Evolutionary conservation across 352 stramenopile genomes (phyloP), one percentile per base, ranked within the genome.

Genomic region (Plasmopara viticola): DNA sequence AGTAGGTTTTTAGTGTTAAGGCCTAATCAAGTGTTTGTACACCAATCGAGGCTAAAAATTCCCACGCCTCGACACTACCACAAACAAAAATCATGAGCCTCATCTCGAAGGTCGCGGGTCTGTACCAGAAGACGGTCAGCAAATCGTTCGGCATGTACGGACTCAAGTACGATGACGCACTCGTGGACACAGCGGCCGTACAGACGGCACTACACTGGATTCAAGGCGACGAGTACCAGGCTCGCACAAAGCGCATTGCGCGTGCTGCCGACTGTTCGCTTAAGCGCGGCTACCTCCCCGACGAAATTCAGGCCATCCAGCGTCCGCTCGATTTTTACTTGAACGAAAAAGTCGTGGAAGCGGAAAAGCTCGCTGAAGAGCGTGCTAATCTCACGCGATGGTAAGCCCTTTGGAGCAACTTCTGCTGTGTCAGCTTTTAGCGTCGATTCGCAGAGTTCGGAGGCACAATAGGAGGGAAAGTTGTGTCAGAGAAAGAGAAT

Each of bases 261-360:
- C 82, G 84, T 52, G 84, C 84, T 48, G 52, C 78, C 50, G 84
- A 94, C 72, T 90, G 81, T 67, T 85, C 76, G 63, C 46, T 91
- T 17, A 94, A 94, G 78, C 81, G 80, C 70, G 70, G 67, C 55
- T 90, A 92, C 70, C 62, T 94, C 48, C 80, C 84, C 10, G 82
- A 94, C 15, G 82, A 94, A 55, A 89, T 93, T 60, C 84, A 94
- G 62, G 63, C 71, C 50, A 90, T 94, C 57, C 84, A 94, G 71
- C 73, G 77, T 47, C 84, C 84, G 44, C 72, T 90, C 48, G 79
- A 92, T 44, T 57, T 58, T 50, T 94, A 94, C 77, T 48, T 93
- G 39, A 35, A 35, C 17, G 64, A 89, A 15, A 80, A 90, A 54
- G 68, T 70, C 35, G 63, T 63, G 10, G 59, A 69, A 44, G 77